Evolutionary conservation across 352 stramenopile species (phyloP).

Genomic region (Phytopythium montanum): DNA sequence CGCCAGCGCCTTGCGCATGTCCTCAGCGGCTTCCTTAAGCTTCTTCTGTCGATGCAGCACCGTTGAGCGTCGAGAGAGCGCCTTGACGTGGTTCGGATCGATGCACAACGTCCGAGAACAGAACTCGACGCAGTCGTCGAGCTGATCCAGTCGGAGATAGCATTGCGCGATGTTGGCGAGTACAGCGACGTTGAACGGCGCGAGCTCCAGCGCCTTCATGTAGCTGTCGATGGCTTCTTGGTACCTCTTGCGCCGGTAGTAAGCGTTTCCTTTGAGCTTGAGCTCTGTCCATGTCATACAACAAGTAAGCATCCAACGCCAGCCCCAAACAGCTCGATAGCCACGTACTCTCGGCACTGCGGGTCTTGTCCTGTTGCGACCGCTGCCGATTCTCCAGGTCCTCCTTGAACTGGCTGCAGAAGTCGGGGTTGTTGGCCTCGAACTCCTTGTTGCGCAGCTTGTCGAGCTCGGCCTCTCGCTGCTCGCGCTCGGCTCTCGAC

Average conservation of each 20-base stretch:
- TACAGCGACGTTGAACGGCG: slow-evolving; percentile 53
- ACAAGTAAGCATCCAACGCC: too few species aligned
- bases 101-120: slow-evolving; percentile 61
- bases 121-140: slow-evolving; percentile 71
- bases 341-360: slow-evolving; percentile 46
- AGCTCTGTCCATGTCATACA: slow-evolving; percentile 22
- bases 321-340: too few species aligned
- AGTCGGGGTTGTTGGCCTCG: slow-evolving; percentile 70
- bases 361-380: slow-evolving; percentile 48
- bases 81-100: slow-evolving; percentile 55
- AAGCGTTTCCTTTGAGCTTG: slow-evolving; percentile 53
- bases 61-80: slow-evolving; percentile 54
- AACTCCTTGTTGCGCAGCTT: slow-evolving; percentile 70
- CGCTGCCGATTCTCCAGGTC: slow-evolving; percentile 60
- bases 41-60: slow-evolving; percentile 50
- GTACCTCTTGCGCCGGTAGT: slow-evolving; percentile 64
- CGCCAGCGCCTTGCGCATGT: slow-evolving; percentile 46
- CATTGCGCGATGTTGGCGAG: slow-evolving; percentile 73
- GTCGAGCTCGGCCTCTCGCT: slow-evolving; percentile 47
- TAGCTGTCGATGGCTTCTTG: slow-evolving; percentile 49
- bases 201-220: slow-evolving; percentile 59
- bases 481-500: slow-evolving; percentile 54
- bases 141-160: slow-evolving; percentile 39
- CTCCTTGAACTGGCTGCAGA: slow-evolving; percentile 76
- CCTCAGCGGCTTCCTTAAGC: slow-evolving; percentile 37